These are phyloP conservation scores for Blastomyces emzantsi DNA, from an alignment of 2,329 filamentous ascomycete species.

Conservation along the genomic window DNA sequence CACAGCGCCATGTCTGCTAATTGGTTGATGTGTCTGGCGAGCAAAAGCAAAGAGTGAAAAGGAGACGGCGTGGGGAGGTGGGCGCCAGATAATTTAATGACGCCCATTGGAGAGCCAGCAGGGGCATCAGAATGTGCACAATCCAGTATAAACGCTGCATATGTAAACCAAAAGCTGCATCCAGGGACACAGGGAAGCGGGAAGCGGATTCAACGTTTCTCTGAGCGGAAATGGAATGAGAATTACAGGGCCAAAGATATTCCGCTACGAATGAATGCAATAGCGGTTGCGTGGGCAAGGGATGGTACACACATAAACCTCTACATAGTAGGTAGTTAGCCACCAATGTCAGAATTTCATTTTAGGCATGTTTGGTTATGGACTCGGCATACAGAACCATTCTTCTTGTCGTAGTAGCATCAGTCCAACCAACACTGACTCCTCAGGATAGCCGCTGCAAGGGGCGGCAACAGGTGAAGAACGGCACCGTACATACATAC, in stretches of 20 bases:
- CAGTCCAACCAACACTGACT: too few species aligned
- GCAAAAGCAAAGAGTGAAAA: constrained; percentile 6
- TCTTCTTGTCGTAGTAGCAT: too few species aligned
- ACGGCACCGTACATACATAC: too few species aligned
- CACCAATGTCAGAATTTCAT: too few species aligned
- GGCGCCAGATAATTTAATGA: not conserved
- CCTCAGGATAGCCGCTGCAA: not conserved
- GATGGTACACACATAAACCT: too few species aligned
- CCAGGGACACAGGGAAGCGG: not conserved
- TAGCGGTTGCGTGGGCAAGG: too few species aligned
- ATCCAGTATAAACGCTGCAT: not conserved
- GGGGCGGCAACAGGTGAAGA: not conserved
- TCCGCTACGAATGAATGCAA: too few species aligned
- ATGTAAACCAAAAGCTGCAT: not conserved
- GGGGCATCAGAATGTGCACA: constrained; percentile 4
- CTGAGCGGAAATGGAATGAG: not conserved
- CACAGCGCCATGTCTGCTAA: constrained; percentile 1
- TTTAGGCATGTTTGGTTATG: too few species aligned
- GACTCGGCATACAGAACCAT: too few species aligned
- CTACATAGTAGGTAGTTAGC: too few species aligned
- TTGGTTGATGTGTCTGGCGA: constrained; percentile 1
- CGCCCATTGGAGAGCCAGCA: not conserved
- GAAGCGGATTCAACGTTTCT: not conserved
- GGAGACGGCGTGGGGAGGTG: not conserved
- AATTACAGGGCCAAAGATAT: too few species aligned